Evolutionary conservation across 2,329 filamentous ascomycete species (phyloP), one percentile per base, ranked within the genome.

Genomic region (Graphiopsis chlorocephala): DNA sequence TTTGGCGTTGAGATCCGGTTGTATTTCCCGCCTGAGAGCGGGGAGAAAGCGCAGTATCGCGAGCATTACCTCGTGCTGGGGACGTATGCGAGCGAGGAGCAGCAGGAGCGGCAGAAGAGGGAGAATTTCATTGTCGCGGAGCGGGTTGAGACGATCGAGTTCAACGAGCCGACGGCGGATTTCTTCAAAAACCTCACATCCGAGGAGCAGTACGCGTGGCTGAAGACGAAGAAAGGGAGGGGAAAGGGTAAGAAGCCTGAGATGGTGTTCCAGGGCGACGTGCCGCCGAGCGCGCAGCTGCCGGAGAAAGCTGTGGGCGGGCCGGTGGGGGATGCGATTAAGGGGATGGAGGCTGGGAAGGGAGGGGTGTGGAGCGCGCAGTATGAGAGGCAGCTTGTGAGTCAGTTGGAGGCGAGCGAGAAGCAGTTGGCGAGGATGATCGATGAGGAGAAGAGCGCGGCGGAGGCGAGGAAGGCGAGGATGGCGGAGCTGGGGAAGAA

Each of bases 1-100:
- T 99, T 99, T 81, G 92, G 95, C 77, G 96, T 99, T 73, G 91
- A 93, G 68, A 90, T 99, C 75, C 93, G 97, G 75, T 85, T 99
- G 52, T 96, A 96, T 81, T 99, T 97, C 79, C 88, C 91, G 64
- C 88, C 90, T 64, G 91, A 96, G 75, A 90, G 89, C 42, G 88
- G 87, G 72, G 95, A 99, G 82, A 99, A 99, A 78, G 91, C 94
- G 4, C 92, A 97, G 78, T 96, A 93, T n/a, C 81, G 97, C 1
- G 96, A 95, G 82, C 95, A 98, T 78, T 92, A 93, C 73, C 82
- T 99, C 64, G 91, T 93, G 61, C 84, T 99, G 12, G 93, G 97
- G 74, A 92, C 94, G 2, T 99, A 94, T 77, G 93, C 93, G 17
- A 84, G 80, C 25, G 85, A 92, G 65, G 90, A 88, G 71, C 91